Conservation (phyloP, 345 rosid species). For the Arabidopsis suecica region DNA sequence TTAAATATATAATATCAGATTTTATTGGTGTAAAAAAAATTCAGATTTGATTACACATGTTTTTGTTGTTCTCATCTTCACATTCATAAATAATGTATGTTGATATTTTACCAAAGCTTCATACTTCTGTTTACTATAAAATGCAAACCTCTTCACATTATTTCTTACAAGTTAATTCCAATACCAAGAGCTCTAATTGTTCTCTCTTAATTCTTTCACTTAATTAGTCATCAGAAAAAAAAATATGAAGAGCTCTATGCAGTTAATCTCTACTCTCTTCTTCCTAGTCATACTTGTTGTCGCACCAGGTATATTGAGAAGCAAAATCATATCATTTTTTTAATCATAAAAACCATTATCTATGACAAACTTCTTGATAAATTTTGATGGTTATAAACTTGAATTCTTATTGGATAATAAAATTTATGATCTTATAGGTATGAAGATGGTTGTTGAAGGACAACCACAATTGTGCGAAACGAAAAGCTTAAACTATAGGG, state of each 20-base stretch:
- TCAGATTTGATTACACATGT: background rate
- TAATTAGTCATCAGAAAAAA: background rate
- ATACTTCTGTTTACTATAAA: conserved; percentile 11
- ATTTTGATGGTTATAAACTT: background rate
- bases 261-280: background rate
- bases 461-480: conserved; percentile 16
- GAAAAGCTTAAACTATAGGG: background rate
- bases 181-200: background rate
- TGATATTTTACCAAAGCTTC: conserved; percentile 3
- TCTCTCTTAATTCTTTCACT: background rate
- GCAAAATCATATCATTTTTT: too few species aligned
- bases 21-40: background rate
- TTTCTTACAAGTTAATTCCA: background rate
- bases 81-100: background rate
- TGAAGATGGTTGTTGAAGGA: conserved; percentile 10
- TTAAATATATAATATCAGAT: background rate
- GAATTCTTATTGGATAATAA: background rate
- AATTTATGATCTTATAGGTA: background rate
- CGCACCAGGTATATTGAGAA: background rate
- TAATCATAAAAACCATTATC: too few species aligned
- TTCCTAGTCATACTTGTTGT: background rate
- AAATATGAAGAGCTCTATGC: conserved; percentile 13
- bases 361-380: too few species aligned
- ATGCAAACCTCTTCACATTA: background rate
- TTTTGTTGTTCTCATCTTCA: background rate